Evolutionary conservation across 176 grass and related monocot species (phyloP), one percentile per base, ranked within the genome.

Genomic region (Pontederia crassipes): DNA sequence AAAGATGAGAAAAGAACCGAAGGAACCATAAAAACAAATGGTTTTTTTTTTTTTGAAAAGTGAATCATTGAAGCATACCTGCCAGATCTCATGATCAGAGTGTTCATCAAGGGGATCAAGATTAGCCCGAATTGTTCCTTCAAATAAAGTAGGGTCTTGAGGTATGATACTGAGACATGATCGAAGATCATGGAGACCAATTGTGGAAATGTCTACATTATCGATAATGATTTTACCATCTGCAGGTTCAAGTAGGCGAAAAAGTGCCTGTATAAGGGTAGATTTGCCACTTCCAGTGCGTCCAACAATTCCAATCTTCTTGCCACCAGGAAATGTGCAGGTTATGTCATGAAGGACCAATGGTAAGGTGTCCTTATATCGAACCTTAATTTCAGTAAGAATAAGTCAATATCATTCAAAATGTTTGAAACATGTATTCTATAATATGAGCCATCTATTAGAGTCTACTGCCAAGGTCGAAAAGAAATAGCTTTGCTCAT

Each of bases 271-370:
- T 61, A 98, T 98, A 74, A 98, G 93, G 29, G 93, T 98, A 70
- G 93, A 98, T 87, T 98, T 98, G 27, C 93, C 93, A n/a, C 93
- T 98, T 80, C 93, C 93, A 65, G 93, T 98, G 61, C 93, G 81
- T 14, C 93, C 93, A 53, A 98, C 93, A 83, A 98, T 98, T 58
- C 93, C 93, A 2, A 98, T 82, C 60, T 92, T 98, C 74, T 83
- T 88, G 15, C 87, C 81, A 51, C 87, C 93, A 51, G 93, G 84
- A 75, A 98, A 98, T 11, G 54, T 77, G 76, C 93, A 92, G 46
- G 79, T 85, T 46, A 98, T 65, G 61, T 79, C 87, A 61, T 92
- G 84, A 15, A 98, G 75, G 73, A 98, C 93, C 40, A 83, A 68
- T 8, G 93, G 93, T 69, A 98, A 82, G 52, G 72, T 78, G 59